These are phyloP conservation scores for Microbotryomycetes sp. DNA, from an alignment of 1,284 basidiomycete genomes.

Conservation along the genomic window DNA sequence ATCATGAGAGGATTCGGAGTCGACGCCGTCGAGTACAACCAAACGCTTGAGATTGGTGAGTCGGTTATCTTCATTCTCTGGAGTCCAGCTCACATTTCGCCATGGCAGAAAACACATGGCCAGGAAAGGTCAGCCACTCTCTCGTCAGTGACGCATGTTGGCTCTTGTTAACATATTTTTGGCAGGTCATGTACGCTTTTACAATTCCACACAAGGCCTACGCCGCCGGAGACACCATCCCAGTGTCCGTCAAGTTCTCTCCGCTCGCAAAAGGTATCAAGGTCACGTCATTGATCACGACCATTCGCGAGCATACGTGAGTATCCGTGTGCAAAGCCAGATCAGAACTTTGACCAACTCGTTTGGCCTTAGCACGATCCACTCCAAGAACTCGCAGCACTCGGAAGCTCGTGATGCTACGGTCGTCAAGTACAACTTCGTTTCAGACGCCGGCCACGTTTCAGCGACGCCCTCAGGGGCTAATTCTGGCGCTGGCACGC, in stretches of 20 bases:
- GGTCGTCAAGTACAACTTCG: constrained; percentile 62
- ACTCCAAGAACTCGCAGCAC: constrained; percentile 54
- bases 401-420: constrained; percentile 59
- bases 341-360: neutral
- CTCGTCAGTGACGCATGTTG: too few relatives aligned
- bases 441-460: constrained; percentile 48
- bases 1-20: constrained; percentile 65
- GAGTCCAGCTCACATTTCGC: neutral
- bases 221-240: constrained; percentile 76
- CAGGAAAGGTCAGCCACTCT: constrained; percentile 92
- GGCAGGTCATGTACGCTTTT: constrained; percentile 37
- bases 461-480: constrained; percentile 44
- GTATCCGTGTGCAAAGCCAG: neutral
- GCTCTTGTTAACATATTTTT: neutral
- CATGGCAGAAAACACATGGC: constrained; percentile 77
- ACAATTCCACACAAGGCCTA: constrained; percentile 77
- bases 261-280: constrained; percentile 76
- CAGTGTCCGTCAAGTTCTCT: constrained; percentile 74
- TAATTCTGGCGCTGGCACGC: constrained; percentile 15
- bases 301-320: constrained; percentile 58
- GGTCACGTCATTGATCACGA: constrained; percentile 59
- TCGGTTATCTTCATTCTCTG: neutral
- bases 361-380: constrained; percentile 46
- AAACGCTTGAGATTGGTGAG: constrained; percentile 64
- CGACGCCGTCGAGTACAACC: constrained; percentile 87